Evolutionary conservation across 2,329 filamentous ascomycete genomes (phyloP), one percentile per base, ranked within the genome.

Genomic region (Aureobasidium melanogenum): DNA sequence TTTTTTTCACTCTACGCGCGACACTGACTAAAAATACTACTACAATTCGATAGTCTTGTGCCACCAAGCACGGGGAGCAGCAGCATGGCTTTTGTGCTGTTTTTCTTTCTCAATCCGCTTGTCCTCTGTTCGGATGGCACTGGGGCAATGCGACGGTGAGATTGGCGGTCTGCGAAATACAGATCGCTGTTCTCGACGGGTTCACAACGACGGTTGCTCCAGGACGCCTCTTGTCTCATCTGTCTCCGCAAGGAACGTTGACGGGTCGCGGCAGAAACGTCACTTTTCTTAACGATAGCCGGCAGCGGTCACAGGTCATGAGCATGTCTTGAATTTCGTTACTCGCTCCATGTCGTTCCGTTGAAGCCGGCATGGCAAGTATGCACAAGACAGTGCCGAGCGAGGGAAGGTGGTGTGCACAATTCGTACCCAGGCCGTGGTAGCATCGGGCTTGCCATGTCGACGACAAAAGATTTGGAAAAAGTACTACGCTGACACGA

Each of bases 211-310:
- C 51, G 44, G 34, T 44, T 30, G 24, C 26, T 51, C 46, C 28
- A 39, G 26, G 57, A 52, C 57, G 47, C 56, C 46, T 60, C 57
- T 44, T 60, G 57, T 60, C 57, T 51, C 47, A 60, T 60, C 24
- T 44, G 34, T 32, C 57, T 60, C 47, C 57, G 57, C 56, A 60
- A 34, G 9, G 19, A 38, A 26, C 56, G 56, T 60, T 51, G 56
- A 15, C 55, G 52, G 52, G 52, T 56, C 28, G 52, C 43, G 32
- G 56, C 44, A 48, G 56, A 22, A 58, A 50, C 56, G 56, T 48
- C 56, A 59, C 26, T 54, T 24, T 24, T 39, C 26, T 50, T 4
- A 9, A 39, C 32, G 48, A 51, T 38, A 51, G 34, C 51, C 51
- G 32, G 51, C 34, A 39, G 36, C 36, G 24, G 51, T 12, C 36